A percentile compares a stretch with the other conserved stretches of the same genome.
These are phyloP conservation scores for Atkinsonella hypoxylon DNA, from an alignment of 2,329 filamentous ascomycete species.

Conservation along the genomic window DNA sequence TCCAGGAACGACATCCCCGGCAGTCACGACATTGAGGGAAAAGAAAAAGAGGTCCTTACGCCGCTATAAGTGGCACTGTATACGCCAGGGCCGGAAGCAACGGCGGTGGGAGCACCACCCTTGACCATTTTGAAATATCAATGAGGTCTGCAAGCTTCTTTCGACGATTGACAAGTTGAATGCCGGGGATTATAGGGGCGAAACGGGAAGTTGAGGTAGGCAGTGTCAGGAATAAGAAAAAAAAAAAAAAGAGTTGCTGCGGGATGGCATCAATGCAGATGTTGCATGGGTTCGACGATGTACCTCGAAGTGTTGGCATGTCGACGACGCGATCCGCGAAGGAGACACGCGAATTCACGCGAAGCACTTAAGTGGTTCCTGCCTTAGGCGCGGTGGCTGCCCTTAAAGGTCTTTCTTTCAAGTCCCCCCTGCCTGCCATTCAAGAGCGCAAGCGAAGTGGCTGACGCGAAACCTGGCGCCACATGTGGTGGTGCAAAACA, in stretches of 20 bases:
- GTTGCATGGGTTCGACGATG: constrained; percentile 13
- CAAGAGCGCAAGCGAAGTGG: constrained; percentile 18
- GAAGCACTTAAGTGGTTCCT: constrained; percentile 24
- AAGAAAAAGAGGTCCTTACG: constrained; percentile 30
- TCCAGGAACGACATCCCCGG: no score
- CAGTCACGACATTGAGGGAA: no score
- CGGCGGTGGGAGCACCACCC: constrained; percentile 18
- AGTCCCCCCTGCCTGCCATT: not conserved
- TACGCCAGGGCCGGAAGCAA: constrained; percentile 34
- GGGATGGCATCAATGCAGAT: constrained; percentile 3
- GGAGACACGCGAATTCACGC: constrained; percentile 26
- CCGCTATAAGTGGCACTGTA: constrained; percentile 61
- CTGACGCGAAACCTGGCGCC: not conserved
- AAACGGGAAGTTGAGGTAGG: not conserved
- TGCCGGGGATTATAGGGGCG: not conserved
- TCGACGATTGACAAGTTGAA: not conserved
- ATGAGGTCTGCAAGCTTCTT: constrained; percentile 3
- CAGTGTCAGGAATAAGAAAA: not conserved
- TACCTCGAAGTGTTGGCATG: constrained; percentile 20
- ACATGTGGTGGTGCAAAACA: not conserved
- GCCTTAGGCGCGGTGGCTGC: constrained; percentile 19
- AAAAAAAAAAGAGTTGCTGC: not conserved
- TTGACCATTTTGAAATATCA: constrained; percentile 34
- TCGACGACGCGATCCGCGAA: constrained; percentile 22
- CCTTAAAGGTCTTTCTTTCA: not conserved